phyloP scores from a whole-genome alignment of 257 asterid genomes.

The Solanum commersonii region DNA sequence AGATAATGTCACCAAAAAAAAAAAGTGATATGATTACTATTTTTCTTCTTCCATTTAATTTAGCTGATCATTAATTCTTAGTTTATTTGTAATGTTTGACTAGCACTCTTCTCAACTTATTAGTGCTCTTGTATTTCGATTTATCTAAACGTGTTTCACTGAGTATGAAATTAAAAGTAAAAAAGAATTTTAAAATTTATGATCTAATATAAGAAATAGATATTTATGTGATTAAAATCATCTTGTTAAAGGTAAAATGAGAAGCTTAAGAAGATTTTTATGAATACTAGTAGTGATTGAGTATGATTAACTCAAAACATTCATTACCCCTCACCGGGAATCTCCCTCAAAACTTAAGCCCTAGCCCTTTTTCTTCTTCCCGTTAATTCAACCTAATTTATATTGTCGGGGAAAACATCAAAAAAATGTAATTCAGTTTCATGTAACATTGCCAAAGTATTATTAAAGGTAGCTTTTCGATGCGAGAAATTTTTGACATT shows the following conservation, averaged over 20 bases:
- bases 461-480: not conserved
- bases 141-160: not conserved
- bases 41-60: not conserved
- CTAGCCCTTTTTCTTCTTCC: not conserved
- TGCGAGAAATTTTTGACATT: not conserved
- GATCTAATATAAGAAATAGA: not conserved
- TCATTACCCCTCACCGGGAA: not conserved
- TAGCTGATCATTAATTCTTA: not conserved
- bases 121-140: not conserved
- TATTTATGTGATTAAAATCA: not conserved
- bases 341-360: not conserved
- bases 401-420: not conserved
- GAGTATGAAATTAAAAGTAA: not conserved
- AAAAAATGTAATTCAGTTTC: not conserved
- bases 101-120: not conserved
- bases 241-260: not conserved
- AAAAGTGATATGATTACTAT: not conserved
- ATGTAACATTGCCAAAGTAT: not conserved
- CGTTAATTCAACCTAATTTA: not conserved
- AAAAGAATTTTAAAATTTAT: not conserved
- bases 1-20: not conserved
- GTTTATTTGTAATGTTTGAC: not conserved
- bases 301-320: not conserved
- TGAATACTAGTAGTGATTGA: not conserved
- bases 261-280: not conserved